phyloP scores from a whole-genome alignment of 805 yeast genomes.

The Novakomyces olei region DNA sequence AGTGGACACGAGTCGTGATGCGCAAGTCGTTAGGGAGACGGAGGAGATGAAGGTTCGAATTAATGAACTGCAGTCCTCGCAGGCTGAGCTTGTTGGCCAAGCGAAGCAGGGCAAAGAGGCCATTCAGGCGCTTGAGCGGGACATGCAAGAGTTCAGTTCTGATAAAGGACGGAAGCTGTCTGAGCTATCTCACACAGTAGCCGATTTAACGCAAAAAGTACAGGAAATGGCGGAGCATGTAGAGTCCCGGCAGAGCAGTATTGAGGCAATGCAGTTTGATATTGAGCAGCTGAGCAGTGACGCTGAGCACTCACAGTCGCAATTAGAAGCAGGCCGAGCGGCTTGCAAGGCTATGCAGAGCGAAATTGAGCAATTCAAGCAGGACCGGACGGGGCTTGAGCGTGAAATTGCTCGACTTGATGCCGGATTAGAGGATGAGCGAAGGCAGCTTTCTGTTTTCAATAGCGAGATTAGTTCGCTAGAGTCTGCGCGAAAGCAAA shows the following conservation, averaged over 20 bases:
- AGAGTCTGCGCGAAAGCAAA: conserved; percentile 11
- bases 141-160: conserved; percentile 56
- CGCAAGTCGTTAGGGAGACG: conserved; percentile 11
- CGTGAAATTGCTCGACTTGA: not conserved
- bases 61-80: conserved; percentile 18
- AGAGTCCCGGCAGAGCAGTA: conserved; percentile 37
- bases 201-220: conserved; percentile 19
- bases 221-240: conserved; percentile 22
- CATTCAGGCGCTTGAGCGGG: conserved; percentile 37
- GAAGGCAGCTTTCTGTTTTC: conserved; percentile 37
- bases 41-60: conserved; percentile 27
- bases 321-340: conserved; percentile 7
- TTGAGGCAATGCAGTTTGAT: conserved; percentile 43
- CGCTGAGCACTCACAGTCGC: conserved; percentile 12
- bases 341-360: conserved; percentile 7
- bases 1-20: conserved; percentile 8
- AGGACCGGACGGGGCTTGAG: conserved; percentile 1
- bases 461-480: conserved; percentile 52
- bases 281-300: conserved; percentile 48
- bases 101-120: conserved; percentile 20
- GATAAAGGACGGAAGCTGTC: conserved; percentile 66
- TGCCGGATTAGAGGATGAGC: not conserved
- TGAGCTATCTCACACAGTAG: conserved; percentile 30
- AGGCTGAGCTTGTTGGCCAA: conserved; percentile 18
- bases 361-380: conserved; percentile 11